A percentile compares a stretch with the other conserved stretches of the same genome.
phyloP scores from a whole-genome alignment of 2,329 filamentous ascomycete genomes.

The Trichoderma sp. region DNA sequence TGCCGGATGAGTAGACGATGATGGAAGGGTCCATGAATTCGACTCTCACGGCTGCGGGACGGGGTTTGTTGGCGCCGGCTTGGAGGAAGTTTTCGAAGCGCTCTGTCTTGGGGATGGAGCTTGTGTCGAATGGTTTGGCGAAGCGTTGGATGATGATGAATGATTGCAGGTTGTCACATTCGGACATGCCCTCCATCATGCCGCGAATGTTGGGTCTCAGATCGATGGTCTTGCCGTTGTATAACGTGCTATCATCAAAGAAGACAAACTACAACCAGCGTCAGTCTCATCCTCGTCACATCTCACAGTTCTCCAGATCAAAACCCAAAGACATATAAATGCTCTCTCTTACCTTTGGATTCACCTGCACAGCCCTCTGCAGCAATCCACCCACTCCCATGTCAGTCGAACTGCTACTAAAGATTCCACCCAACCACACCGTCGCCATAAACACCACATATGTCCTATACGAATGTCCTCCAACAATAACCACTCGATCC shows the following conservation, averaged over 20 bases:
- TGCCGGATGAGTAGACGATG: slow-evolving; percentile 77
- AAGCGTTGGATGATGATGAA: slow-evolving; percentile 68
- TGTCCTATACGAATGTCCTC: slow-evolving; percentile 72
- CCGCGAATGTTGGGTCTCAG: slow-evolving; percentile 71
- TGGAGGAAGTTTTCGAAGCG: slow-evolving; percentile 46
- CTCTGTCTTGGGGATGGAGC: slow-evolving; percentile 47
- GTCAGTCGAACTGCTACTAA: slow-evolving; percentile 75
- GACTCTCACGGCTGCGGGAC: slow-evolving; percentile 57
- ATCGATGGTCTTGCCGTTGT: slow-evolving; percentile 74
- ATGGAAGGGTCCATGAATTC: slow-evolving; percentile 73
- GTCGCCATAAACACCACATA: slow-evolving; percentile 68
- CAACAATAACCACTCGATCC: slow-evolving; percentile 73
- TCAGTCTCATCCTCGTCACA: not conserved
- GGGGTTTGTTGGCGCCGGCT: slow-evolving; percentile 27
- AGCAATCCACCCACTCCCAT: slow-evolving; percentile 79
- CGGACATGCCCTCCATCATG: slow-evolving; percentile 63
- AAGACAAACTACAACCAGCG: slow-evolving; percentile 61
- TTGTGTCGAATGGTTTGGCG: slow-evolving; percentile 57
- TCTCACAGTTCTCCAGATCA: not conserved
- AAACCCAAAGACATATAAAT: not conserved
- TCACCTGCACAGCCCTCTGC: slow-evolving; percentile 71
- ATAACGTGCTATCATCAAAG: slow-evolving; percentile 75
- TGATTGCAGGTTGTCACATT: slow-evolving; percentile 58
- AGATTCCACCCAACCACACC: slow-evolving; percentile 69
- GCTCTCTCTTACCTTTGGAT: slow-evolving; percentile 55